Evolutionary conservation across 139 green algal genomes (phyloP), one percentile per base, ranked within the genome.

Genomic region (Micromonas commoda): DNA sequence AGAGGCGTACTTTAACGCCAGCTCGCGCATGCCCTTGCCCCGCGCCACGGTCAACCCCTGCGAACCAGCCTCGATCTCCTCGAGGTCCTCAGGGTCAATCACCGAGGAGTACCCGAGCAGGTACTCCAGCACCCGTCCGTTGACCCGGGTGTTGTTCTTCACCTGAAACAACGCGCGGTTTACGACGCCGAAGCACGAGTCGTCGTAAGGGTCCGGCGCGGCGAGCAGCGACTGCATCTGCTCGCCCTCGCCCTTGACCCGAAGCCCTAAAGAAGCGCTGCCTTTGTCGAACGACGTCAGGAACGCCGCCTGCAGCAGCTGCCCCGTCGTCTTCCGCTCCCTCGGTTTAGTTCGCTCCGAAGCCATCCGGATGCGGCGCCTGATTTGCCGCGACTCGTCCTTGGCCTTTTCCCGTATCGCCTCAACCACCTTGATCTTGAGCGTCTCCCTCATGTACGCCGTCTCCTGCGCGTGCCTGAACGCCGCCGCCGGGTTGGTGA

Each of bases 41-140:
- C 64, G 4, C 4, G 64, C 38, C 64, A 71, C 64, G 4, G 64
- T 32, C 32, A 71, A 29, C 33, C 64, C 64, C 64, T 45, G 4
- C 29, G 64, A 4, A 13, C 33, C 32, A 3, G 64, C 64, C 3
- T n/a, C 28, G 29, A 71, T 71, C 13, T 71, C 64, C 64, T 71
- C 64, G 26, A 71, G 33, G 29, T 71, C 64, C 2, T 71, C 64
- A 3, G 26, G 26, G 64, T 71, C 64, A 3, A 71, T 29, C 4
- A 33, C 64, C 3, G n/a, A 21, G n/a, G 64, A 71, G 29, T 71
- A 71, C 64, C 64, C 64, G 3, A 71, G 45, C 26, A 71, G 16
- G 26, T 45, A 71, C 32, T 71, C 64, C 26, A 71, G 29, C n/a
- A 71, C 26, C 64, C 33, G 32, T 71, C 45, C 28, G 23, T n/a